Conservation (phyloP, 148 eudicot species). For the Cornus kousa region DNA sequence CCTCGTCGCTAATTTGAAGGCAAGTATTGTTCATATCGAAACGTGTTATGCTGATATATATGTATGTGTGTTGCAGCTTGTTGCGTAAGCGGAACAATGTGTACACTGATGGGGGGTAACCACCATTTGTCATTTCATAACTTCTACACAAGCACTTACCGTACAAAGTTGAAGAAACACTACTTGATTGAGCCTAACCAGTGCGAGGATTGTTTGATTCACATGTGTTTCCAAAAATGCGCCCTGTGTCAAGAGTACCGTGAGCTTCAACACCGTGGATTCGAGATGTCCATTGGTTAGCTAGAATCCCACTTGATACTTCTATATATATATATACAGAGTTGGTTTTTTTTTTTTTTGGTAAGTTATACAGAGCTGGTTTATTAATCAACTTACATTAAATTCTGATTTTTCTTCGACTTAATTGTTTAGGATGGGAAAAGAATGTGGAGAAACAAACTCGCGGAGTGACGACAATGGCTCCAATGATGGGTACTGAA, state of each 20-base stretch:
- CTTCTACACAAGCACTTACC: conserved; percentile 26
- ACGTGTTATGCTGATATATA: no score
- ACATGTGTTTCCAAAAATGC: conserved; percentile 39
- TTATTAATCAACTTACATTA: no score
- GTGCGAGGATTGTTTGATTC: conserved; percentile 38
- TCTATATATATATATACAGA: no score
- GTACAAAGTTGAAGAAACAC: conserved; percentile 36
- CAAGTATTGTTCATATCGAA: no score
- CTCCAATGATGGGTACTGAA: neutral
- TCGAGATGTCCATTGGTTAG: conserved; percentile 24
- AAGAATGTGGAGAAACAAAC: conserved; percentile 16
- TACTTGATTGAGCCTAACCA: conserved; percentile 32
- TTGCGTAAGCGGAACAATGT: neutral
- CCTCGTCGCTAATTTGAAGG: no score
- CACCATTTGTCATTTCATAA: neutral
- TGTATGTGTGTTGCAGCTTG: conserved; percentile 9
- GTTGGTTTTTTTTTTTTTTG: no score
- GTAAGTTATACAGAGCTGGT: no score
- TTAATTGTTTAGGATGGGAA: conserved; percentile 15
- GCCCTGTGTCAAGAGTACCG: conserved; percentile 53
- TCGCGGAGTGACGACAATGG: conserved; percentile 12
- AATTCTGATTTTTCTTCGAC: no score
- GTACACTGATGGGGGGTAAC: neutral
- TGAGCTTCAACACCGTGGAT: conserved; percentile 45
- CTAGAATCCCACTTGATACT: no score